These are phyloP conservation scores for Cryptomeria japonica DNA, from an alignment of 75 land plant genomes.

Conservation along the genomic window DNA sequence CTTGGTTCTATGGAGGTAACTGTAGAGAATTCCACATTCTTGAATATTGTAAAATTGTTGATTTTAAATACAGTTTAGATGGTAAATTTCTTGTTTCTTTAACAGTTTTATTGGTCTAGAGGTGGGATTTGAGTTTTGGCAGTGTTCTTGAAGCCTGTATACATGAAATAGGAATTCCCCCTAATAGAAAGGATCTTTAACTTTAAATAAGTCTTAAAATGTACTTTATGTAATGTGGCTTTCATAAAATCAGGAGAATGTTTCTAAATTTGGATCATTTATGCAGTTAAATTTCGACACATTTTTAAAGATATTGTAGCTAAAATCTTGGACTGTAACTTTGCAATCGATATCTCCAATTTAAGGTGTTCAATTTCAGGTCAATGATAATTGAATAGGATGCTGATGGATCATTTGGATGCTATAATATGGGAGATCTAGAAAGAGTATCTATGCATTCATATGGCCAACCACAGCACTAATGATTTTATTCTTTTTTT, in stretches of 20 bases:
- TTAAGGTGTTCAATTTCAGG: not conserved
- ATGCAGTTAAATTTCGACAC: no score
- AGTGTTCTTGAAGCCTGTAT: not conserved
- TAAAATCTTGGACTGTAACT: not conserved
- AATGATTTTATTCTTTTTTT: not conserved
- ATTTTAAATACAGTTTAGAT: not conserved
- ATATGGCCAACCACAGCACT: not conserved
- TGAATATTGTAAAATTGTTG: not conserved
- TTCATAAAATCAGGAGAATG: not conserved
- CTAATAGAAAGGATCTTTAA: no score
- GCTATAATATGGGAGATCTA: not conserved
- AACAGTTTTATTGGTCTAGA: not conserved
- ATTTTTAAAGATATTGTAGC: not conserved
- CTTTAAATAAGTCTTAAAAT: not conserved
- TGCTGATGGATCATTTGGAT: not conserved
- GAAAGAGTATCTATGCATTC: not conserved
- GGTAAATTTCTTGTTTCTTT: not conserved
- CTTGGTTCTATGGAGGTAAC: conserved; percentile 27
- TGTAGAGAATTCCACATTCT: not conserved
- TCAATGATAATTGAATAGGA: not conserved
- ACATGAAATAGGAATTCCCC: not conserved
- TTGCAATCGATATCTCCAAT: not conserved
- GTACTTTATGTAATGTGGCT: not conserved
- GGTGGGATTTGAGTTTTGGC: not conserved
- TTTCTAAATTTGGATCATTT: no score